Evolutionary conservation across 257 asterid species (phyloP), one percentile per base, ranked within the genome.

Genomic region (Jacaranda mimosifolia): DNA sequence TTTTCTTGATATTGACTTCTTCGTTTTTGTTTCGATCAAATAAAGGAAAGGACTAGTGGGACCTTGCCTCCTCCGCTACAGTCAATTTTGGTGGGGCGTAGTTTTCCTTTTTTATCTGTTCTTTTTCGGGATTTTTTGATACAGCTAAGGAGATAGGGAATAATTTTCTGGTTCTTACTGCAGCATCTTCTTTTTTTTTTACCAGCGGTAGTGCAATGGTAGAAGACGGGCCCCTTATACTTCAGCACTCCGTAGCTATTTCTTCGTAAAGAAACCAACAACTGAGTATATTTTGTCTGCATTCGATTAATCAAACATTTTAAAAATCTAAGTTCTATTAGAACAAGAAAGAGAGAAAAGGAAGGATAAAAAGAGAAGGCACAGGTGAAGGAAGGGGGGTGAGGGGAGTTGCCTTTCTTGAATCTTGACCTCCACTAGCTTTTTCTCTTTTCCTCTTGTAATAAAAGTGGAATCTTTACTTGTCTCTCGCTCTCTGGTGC

Each of bases 401-500:
- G 59, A 0, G 26, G 56, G 66, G 77, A 73, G 67, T 45, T 46
- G 72, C 82, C 81, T 83, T 82, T 73, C 80, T 82, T 89, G 82
- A 81, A 84, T 89, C 84, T 79, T 80, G 88, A 89, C 81, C 81
- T 77, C 81, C 68, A 17, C 51, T 56, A 45, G 0, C 59, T 77
- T 17, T 65, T 74, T 67, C 76, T 67, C 85, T 78, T 40, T 74
- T 64, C 67, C 36, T 58, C 68, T 43, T 51, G 70, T 40, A 45
- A 80, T 63, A 83, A 79, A 87, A 73, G 77, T 76, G 73, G 81
- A 79, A 86, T 89, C 89, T 84, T 84, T 86, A 40, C 75, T 72
- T 76, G 63, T 63, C 83, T 63, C 63, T 73, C 79, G 70, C 76
- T 72, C 70, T 62, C 71, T 73, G 2, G 32, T 75, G 68, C 73